Evolutionary conservation across 2,329 filamentous ascomycete species (phyloP), one percentile per base, ranked within the genome.

Genomic region (Pseudogymnoascus sp.): DNA sequence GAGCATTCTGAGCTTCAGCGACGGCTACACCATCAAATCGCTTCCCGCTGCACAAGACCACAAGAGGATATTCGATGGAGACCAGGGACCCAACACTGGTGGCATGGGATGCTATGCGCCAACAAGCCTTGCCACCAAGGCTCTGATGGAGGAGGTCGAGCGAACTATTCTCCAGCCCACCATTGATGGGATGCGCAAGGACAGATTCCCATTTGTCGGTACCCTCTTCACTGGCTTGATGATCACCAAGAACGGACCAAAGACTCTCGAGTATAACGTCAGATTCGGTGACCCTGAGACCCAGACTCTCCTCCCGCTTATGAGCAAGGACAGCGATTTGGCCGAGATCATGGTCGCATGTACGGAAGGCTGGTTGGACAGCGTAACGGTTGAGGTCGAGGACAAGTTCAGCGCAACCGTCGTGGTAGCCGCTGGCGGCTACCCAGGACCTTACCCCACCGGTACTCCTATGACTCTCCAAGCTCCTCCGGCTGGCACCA

Each of bases 41-140:
- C 80, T 97, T 8, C 93, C 93, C 4, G 88, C 94, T 0, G 93
- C 93, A 1, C 94, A 99, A 75, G 94, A 97, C 74, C 94, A 99
- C 80, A 97, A 99, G 82, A 85, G 92, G 65, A 92, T 95, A 66
- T 90, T 89, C 61, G 94, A 99, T 71, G 91, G 90, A 61, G 93
- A 97, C 72, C 82, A 84, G 59, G 94, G 94, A 1, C 90, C 92
- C 38, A 97, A 97, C 77, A 97, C 94, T 2, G 94, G 93, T 64
- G 94, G 94, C 41, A 97, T 97, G 94, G 94, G 94, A 60, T 96
- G 92, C 73, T 97, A 97, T 75, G 92, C 92, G 13, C 90, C 90
- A n/a, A 95, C 92, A 1, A 89, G 85, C 66, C 87, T 92, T 69
- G 87, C 88, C 31, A 89, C 88, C 10, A 78, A 79, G 60, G 84